A percentile compares a stretch with the other conserved stretches of the same genome.
These are phyloP conservation scores for Diaporthe sp. DNA, from an alignment of 2,329 filamentous ascomycete species.

Conservation along the genomic window DNA sequence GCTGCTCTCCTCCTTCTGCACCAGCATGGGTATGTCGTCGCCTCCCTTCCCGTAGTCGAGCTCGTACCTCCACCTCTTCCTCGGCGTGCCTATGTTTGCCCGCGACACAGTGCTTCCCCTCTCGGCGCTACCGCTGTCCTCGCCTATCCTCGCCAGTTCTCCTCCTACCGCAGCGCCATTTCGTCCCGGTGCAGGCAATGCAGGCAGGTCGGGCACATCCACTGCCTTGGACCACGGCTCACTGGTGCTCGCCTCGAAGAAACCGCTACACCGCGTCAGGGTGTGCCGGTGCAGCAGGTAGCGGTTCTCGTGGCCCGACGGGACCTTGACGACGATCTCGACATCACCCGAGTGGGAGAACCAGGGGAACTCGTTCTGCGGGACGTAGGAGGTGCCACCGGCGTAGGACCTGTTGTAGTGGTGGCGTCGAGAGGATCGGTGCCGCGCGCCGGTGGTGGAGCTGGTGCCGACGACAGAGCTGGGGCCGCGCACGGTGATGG, in stretches of 20 bases:
- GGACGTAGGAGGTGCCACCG: slow-evolving; percentile 76
- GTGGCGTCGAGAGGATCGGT: slow-evolving; percentile 42
- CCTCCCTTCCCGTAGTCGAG: slow-evolving; percentile 81
- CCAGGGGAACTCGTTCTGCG: slow-evolving; percentile 92
- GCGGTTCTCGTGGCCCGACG: slow-evolving; percentile 79
- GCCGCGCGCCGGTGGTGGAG: slow-evolving; percentile 44
- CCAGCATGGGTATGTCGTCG: slow-evolving; percentile 87
- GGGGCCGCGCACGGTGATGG: slow-evolving; percentile 51
- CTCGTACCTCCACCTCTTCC: slow-evolving; percentile 87
- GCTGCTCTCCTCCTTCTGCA: slow-evolving; percentile 77
- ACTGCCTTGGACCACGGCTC: slow-evolving; percentile 73
- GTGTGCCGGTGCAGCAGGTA: slow-evolving; percentile 92
- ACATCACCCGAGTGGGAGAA: slow-evolving; percentile 94
- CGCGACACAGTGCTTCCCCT: slow-evolving; percentile 53
- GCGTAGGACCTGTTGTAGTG: slow-evolving; percentile 87
- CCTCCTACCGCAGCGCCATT: slow-evolving; percentile 45
- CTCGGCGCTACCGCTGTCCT: slow-evolving; percentile 56
- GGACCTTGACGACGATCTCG: slow-evolving; percentile 81
- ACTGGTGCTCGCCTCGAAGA: slow-evolving; percentile 90
- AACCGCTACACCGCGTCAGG: slow-evolving; percentile 89
- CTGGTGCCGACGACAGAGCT: slow-evolving; percentile 50
- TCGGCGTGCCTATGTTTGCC: slow-evolving; percentile 58
- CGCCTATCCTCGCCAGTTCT: slow-evolving; percentile 69
- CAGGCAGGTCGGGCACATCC: slow-evolving; percentile 51
- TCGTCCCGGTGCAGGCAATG: slow-evolving; percentile 50